Conservation (phyloP, 352 stramenopile genomes). For the Globisporangium okanoganense region DNA sequence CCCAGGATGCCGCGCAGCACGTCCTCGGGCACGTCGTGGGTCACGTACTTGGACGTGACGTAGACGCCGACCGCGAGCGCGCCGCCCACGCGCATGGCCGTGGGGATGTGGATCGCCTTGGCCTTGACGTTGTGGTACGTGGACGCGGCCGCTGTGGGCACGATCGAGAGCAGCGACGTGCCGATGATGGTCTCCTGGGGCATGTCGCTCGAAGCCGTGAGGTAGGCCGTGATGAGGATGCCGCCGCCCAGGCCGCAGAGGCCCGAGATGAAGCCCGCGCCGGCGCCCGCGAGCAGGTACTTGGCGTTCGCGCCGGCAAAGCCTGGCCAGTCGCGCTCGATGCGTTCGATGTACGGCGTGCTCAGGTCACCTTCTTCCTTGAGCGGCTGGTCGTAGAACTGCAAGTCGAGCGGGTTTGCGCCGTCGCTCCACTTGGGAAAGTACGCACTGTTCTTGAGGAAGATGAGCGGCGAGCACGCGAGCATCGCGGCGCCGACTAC, state of each 20-base stretch:
- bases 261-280: slow-evolving; percentile 80
- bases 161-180: slow-evolving; percentile 79
- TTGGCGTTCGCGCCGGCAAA: slow-evolving; percentile 68
- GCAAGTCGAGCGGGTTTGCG: slow-evolving; percentile 60
- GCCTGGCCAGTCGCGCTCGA: slow-evolving; percentile 28
- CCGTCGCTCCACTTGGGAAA: slow-evolving; percentile 68
- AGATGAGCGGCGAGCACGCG: slow-evolving; percentile 69
- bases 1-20: slow-evolving; percentile 67
- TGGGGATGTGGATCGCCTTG: slow-evolving; percentile 77
- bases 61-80: slow-evolving; percentile 62
- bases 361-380: slow-evolving; percentile 10
- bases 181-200: slow-evolving; percentile 79
- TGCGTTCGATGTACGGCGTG: slow-evolving; percentile 43
- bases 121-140: slow-evolving; percentile 79
- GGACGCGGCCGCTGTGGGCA: slow-evolving; percentile 74
- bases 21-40: slow-evolving; percentile 71
- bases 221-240: slow-evolving; percentile 85
- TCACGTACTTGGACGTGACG: slow-evolving; percentile 82
- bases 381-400: slow-evolving; percentile 54
- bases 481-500: slow-evolving; percentile 82
- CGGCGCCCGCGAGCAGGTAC: slow-evolving; percentile 69
- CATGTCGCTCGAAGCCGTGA: slow-evolving; percentile 85
- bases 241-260: slow-evolving; percentile 78
- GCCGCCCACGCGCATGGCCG: slow-evolving; percentile 58
- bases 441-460: slow-evolving; percentile 76